Percentiles rank a stretch among this genome's conserved stretches.
These are phyloP conservation scores for Trichoderma breve DNA, from an alignment of 2,329 filamentous ascomycete species.

Conservation along the genomic window DNA sequence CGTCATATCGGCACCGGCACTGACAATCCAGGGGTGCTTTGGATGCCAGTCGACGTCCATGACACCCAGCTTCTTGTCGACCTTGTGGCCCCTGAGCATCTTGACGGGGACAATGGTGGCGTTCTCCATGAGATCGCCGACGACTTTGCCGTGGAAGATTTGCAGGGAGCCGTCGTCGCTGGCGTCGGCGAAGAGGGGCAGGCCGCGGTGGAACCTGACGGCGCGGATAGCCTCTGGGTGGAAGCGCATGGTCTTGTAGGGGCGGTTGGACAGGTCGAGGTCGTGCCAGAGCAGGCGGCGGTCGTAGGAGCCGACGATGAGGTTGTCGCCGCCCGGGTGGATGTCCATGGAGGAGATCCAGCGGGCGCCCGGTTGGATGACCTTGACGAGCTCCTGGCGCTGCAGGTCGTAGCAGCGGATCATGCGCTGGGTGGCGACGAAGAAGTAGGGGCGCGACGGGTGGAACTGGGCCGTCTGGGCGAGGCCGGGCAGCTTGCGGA, in stretches of 20 bases:
- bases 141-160: conserved; percentile 95
- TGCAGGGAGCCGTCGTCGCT: conserved; percentile 93
- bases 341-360: conserved; percentile 94
- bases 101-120: conserved; percentile 95
- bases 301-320: conserved; percentile 94
- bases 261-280: conserved; percentile 82
- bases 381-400: conserved; percentile 86
- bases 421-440: conserved; percentile 90
- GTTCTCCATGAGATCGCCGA: conserved; percentile 92
- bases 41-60: conserved; percentile 97
- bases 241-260: conserved; percentile 96
- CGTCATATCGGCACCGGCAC: conserved; percentile 90
- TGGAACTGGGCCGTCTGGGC: conserved; percentile 93
- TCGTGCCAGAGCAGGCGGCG: conserved; percentile 95
- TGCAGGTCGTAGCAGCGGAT: conserved; percentile 94
- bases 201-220: conserved; percentile 80
- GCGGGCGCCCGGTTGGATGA: conserved; percentile 86
- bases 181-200: conserved; percentile 87
- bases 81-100: conserved; percentile 84
- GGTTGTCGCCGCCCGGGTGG: conserved; percentile 88
- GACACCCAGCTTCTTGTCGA: conserved; percentile 82
- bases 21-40: conserved; percentile 88
- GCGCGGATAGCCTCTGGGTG: conserved; percentile 87
- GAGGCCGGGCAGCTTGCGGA: conserved; percentile 71
- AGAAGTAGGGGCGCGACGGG: conserved; percentile 87